Conservation (phyloP, 2,329 filamentous ascomycete species). For the Malbranchea zuffiana region DNA sequence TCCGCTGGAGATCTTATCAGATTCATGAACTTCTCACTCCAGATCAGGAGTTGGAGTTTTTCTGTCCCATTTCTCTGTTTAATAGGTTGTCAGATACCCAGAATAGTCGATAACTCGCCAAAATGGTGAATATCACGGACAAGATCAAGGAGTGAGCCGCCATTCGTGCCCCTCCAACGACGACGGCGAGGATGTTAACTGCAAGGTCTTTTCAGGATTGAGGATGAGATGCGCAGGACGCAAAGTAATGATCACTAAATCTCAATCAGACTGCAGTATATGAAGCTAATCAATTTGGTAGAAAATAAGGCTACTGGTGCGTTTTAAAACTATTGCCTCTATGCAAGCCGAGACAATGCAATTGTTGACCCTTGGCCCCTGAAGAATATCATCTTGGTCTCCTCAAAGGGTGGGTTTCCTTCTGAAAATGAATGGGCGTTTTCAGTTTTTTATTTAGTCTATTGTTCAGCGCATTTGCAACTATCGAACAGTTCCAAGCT, state of each 20-base stretch:
- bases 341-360: background rate
- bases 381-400: constrained; percentile 99
- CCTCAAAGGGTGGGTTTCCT: constrained; percentile 65
- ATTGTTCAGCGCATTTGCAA: background rate
- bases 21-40: too few relatives aligned
- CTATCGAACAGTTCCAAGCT: background rate
- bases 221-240: constrained; percentile 98
- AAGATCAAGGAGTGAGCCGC: constrained; percentile 92
- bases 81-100: too few relatives aligned
- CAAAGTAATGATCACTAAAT: constrained; percentile 77
- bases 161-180: background rate
- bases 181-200: constrained; percentile 5
- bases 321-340: constrained; percentile 25
- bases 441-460: background rate
- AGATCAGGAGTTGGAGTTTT: too few relatives aligned
- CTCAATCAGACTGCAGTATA: constrained; percentile 8
- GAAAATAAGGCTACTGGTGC: constrained; percentile 98
- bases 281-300: constrained; percentile 32
- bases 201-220: constrained; percentile 57
- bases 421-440: too few relatives aligned
- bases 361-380: constrained; percentile 29
- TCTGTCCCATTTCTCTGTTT: too few relatives aligned
- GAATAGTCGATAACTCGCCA: constrained; percentile 21
- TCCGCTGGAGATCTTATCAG: too few relatives aligned
- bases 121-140: constrained; percentile 98